These are phyloP conservation scores for Vitis hybrid DNA, from an alignment of 177 flowering plant species.

Conservation along the genomic window DNA sequence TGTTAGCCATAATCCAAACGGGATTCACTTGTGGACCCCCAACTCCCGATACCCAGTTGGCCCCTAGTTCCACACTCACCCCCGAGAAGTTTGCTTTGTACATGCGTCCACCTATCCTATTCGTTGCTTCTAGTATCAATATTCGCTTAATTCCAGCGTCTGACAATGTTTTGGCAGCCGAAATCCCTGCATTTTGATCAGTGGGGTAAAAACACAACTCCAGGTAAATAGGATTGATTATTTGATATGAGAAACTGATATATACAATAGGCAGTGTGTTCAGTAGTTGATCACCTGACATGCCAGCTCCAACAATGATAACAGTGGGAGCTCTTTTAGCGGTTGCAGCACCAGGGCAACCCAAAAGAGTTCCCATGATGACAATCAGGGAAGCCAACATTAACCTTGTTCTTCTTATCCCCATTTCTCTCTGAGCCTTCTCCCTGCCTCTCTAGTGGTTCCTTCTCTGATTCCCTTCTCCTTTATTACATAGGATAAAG, in stretches of 20 bases:
- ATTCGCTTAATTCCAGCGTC: slow-evolving; percentile 40
- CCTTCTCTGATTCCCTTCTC: too few relatives aligned
- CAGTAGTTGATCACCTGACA: slow-evolving; percentile 34
- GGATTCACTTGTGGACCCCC: slow-evolving; percentile 30
- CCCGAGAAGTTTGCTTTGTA: slow-evolving; percentile 35
- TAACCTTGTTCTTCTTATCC: too few relatives aligned
- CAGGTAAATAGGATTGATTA: too few relatives aligned
- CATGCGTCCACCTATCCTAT: slow-evolving; percentile 44
- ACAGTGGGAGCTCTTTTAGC: slow-evolving; percentile 19
- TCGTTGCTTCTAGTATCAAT: slow-evolving; percentile 43
- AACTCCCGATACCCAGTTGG: slow-evolving; percentile 48
- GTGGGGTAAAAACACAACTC: too few relatives aligned
- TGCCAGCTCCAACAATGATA: slow-evolving; percentile 47
- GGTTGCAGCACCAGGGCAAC: not conserved
- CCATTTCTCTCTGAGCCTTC: too few relatives aligned
- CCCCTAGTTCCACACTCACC: slow-evolving; percentile 39
- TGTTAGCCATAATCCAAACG: slow-evolving; percentile 32
- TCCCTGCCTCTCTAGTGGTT: too few relatives aligned
- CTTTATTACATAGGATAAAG: too few relatives aligned
- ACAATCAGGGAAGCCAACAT: too few relatives aligned
- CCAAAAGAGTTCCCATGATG: too few relatives aligned
- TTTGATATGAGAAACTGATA: too few relatives aligned
- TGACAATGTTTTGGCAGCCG: slow-evolving; percentile 38
- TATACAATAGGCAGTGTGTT: too few relatives aligned
- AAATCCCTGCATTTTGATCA: slow-evolving; percentile 26